phyloP scores from a whole-genome alignment of 192 early-diverging fungal species.

The Mortierella antarctica region DNA sequence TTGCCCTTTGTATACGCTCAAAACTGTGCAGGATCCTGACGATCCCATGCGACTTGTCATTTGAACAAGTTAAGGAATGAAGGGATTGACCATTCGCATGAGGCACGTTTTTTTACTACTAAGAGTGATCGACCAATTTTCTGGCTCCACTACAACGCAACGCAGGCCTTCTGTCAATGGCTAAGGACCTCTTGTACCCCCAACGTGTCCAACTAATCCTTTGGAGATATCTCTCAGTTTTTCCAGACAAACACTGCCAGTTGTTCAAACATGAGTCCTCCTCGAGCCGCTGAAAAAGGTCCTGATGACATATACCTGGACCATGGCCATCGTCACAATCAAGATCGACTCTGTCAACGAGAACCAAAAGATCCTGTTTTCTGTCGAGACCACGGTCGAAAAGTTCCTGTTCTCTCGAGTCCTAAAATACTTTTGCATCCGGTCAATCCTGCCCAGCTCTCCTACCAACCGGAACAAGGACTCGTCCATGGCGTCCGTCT shows the following conservation, averaged over 20 bases:
- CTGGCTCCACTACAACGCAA: too few relatives aligned
- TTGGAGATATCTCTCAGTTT: not conserved
- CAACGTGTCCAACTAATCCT: not conserved
- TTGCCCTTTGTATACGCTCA: too few relatives aligned
- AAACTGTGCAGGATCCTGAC: too few relatives aligned
- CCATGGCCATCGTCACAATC: constrained; percentile 84
- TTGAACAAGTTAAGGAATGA: too few relatives aligned
- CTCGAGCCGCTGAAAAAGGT: constrained; percentile 89
- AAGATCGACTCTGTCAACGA: constrained; percentile 78
- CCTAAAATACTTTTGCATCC: constrained; percentile 88
- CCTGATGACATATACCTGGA: constrained; percentile 95
- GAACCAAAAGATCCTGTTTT: constrained; percentile 94
- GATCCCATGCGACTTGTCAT: too few relatives aligned
- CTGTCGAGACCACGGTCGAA: constrained; percentile 88
- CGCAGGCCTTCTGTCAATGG: too few relatives aligned
- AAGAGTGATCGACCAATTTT: too few relatives aligned
- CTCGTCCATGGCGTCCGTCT: constrained; percentile 60
- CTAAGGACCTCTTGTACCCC: too few relatives aligned
- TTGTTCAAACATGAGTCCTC: constrained; percentile 39
- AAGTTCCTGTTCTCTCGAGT: constrained; percentile 93
- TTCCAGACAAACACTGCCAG: not conserved
- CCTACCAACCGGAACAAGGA: constrained; percentile 70
- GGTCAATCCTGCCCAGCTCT: constrained; percentile 73
- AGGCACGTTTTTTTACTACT: too few relatives aligned
- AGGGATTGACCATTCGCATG: too few relatives aligned